Conservation (phyloP, 306 rosid species). For the Pueraria montana region DNA sequence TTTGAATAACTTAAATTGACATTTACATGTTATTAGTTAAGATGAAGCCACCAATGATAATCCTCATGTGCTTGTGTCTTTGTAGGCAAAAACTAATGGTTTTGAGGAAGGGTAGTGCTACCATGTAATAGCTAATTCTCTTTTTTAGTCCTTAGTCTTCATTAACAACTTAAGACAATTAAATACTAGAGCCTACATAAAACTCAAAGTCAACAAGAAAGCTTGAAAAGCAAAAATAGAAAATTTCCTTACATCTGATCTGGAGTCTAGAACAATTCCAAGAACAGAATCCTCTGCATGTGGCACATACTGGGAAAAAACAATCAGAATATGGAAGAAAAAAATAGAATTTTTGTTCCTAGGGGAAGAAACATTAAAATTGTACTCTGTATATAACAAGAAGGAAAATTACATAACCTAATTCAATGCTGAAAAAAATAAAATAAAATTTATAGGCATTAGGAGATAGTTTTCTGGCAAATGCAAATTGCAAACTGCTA, state of each 20-base stretch:
- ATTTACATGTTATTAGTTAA: constrained; percentile 21
- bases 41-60: constrained; percentile 2
- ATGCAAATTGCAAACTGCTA: constrained; percentile 34
- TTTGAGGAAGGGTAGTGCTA: constrained; percentile 8
- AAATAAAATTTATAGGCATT: constrained; percentile 1
- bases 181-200: constrained; percentile 19
- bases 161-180: constrained; percentile 15
- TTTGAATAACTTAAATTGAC: neutral
- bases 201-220: constrained; percentile 2
- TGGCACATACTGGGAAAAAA: constrained; percentile 81
- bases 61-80: neutral
- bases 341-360: neutral
- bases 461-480: constrained; percentile 35
- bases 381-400: neutral
- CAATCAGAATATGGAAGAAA: constrained; percentile 8
- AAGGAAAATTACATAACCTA: constrained; percentile 5
- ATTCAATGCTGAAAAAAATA: neutral
- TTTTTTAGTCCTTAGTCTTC: constrained; percentile 11
- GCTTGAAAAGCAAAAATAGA: constrained; percentile 16
- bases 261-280: constrained; percentile 88
- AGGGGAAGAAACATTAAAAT: constrained; percentile 1
- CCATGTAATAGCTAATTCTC: neutral
- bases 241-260: constrained; percentile 80
- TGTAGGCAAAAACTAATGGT: constrained; percentile 5
- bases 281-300: constrained; percentile 83